Conservation (phyloP, 1,284 basidiomycete genomes). For the Heterobasidion annosum region DNA sequence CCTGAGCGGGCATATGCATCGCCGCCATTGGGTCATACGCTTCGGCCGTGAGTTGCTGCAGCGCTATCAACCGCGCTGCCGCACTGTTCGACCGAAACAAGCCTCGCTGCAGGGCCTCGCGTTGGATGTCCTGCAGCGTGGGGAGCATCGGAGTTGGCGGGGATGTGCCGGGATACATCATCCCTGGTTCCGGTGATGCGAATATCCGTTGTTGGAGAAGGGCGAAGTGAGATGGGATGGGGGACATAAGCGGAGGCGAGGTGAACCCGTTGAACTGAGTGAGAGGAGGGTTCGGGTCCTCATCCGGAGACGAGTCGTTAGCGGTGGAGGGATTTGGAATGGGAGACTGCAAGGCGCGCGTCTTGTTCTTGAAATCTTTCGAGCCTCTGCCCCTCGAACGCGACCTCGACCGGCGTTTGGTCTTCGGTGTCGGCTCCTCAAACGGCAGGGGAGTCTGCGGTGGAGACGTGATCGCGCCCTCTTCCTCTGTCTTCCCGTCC, state of each 20-base stretch:
- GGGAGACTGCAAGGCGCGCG: constrained; percentile 24
- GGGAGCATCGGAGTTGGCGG: constrained; percentile 59
- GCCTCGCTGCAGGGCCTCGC: constrained; percentile 31
- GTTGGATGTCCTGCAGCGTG: constrained; percentile 58
- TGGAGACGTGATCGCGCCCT: constrained; percentile 8
- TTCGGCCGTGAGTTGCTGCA: constrained; percentile 67
- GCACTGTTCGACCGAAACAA: constrained; percentile 76
- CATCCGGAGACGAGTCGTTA: constrained; percentile 66
- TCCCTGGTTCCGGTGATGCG: constrained; percentile 43
- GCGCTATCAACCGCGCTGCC: constrained; percentile 54
- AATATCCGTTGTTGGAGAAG: constrained; percentile 45
- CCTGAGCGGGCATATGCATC: constrained; percentile 35
- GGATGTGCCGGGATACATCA: constrained; percentile 53
- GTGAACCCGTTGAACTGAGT: constrained; percentile 29
- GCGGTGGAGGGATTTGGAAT: constrained; percentile 22
- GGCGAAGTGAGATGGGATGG: constrained; percentile 53
- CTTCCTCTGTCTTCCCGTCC: constrained; percentile 16
- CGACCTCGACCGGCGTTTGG: constrained; percentile 66
- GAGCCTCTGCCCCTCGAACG: constrained; percentile 68
- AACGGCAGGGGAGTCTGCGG: constrained; percentile 16
- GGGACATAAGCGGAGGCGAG: constrained; percentile 47
- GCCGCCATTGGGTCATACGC: constrained; percentile 39
- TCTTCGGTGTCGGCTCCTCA: constrained; percentile 18
- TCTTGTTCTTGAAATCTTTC: constrained; percentile 59
- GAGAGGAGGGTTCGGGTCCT: constrained; percentile 25